Evolutionary conservation across 352 stramenopile species (phyloP), one percentile per base, ranked within the genome.

Genomic region (Pythium plurisporium): DNA sequence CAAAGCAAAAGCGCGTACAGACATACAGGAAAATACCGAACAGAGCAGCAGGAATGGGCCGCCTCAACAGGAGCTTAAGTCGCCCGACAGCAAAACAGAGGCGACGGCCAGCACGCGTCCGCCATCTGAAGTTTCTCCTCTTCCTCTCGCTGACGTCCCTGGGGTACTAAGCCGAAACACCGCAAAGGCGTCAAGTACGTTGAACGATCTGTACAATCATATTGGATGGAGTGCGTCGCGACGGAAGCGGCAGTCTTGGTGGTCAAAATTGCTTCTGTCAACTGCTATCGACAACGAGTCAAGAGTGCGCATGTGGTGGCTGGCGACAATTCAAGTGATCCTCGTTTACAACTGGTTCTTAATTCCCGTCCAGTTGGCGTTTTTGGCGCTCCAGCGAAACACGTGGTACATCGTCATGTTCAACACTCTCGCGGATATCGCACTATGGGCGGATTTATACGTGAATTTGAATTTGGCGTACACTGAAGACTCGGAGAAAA

Each of bases 271-370:
- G 15, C 48, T 86, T 1, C 46, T 85, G 8, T 44, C 31, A 10
- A 72, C 62, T 15, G 64, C 60, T 0, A 80, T 89, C 23, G 74
- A 86, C 9, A 63, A 56, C 8, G 70, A 84, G 10, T 76, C 72
- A 0, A 69, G 40, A 15, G 41, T 25, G 4, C 61, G 78, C 3
- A 68, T 86, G 64, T 75, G 65, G 73, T 86, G 75, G 78, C 53
- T 88, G 1, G 31, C 77, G 3, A 17, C 59, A 14, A 34, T 88
- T 30, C 63, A 85, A 36, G 36, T 73, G 10, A 71, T 74, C 38
- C 45, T 85, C 36, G 56, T 81, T 12, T 83, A 80, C 66, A 83
- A 82, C 44, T 88, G 78, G 78, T 54, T 76, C 3, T 25, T 82
- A 12, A 73, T 86, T 12, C 73, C 78, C 0, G 48, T 79, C 0